Conservation (phyloP, 108 stramenopile genomes). For the Conticribra guillardii region DNA sequence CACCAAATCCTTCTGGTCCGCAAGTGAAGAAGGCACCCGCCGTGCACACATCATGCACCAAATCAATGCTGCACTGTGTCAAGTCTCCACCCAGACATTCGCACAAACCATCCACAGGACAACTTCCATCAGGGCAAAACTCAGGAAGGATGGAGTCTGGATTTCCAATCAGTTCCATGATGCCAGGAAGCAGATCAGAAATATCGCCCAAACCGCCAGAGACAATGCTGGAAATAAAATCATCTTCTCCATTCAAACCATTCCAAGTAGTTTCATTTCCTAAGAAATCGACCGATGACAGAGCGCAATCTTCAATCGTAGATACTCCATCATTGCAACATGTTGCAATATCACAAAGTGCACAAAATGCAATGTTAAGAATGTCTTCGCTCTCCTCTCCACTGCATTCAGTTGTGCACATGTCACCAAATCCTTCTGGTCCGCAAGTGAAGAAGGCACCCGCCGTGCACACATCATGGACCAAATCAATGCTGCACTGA, state of each 20-base stretch:
- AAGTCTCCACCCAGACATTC: conserved; percentile 28
- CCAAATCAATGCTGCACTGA: conserved; percentile 12
- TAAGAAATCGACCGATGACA: too few relatives aligned
- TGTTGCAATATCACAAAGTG: conserved; percentile 23
- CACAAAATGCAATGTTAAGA: conserved; percentile 12
- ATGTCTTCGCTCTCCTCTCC: neutral
- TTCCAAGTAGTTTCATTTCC: too few relatives aligned
- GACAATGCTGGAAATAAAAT: too few relatives aligned
- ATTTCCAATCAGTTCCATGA: conserved; percentile 17
- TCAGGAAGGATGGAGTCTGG: conserved; percentile 2
- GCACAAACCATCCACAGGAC: conserved; percentile 12
- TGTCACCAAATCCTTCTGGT: conserved; percentile 12
- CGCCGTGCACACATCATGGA: conserved; percentile 11
- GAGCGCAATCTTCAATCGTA: neutral
- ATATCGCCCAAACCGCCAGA: neutral
- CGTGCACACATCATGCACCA: conserved; percentile 14
- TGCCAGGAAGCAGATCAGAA: neutral
- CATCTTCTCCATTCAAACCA: too few relatives aligned
- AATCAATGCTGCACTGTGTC: conserved; percentile 6
- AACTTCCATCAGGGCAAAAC: conserved; percentile 18
- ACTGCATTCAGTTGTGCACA: conserved; percentile 14
- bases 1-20: conserved; percentile 20
- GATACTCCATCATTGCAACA: conserved; percentile 19
- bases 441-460: conserved; percentile 19
- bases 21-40: conserved; percentile 12